Evolutionary conservation across 129 eudicot species (phyloP).

Genomic region (Tagetes patula): DNA sequence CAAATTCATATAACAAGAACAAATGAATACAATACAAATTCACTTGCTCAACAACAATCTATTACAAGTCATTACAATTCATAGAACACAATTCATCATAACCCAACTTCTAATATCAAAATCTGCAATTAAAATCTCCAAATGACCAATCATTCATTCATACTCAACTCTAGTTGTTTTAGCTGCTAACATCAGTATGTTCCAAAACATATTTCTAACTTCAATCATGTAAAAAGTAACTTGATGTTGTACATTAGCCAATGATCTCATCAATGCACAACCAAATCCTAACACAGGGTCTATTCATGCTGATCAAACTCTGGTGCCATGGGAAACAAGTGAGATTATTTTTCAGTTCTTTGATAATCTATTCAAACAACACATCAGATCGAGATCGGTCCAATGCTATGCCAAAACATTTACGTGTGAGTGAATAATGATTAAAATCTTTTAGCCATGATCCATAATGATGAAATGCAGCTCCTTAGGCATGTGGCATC

Average conservation of each 20-base stretch:
- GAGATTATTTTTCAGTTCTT: not conserved
- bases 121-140: too few relatives aligned
- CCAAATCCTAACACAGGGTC: conserved; percentile 1
- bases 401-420: not conserved
- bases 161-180: not conserved
- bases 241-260: not conserved
- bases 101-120: too few relatives aligned
- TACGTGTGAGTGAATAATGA: too few relatives aligned
- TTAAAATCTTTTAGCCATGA: too few relatives aligned
- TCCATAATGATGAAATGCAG: not conserved
- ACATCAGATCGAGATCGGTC: too few relatives aligned
- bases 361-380: not conserved
- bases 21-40: too few relatives aligned
- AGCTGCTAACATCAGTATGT: not conserved
- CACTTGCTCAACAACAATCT: too few relatives aligned
- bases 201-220: not conserved
- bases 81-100: too few relatives aligned
- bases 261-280: conserved; percentile 9
- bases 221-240: not conserved
- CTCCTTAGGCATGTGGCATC: not conserved
- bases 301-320: not conserved
- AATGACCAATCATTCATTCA: not conserved
- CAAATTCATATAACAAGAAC: not conserved
- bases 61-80: too few relatives aligned
- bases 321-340: not conserved